A percentile compares a stretch with the other conserved stretches of the same genome.
Conservation (phyloP, 2,329 filamentous ascomycete species). For the Dactylellina leptospora region DNA sequence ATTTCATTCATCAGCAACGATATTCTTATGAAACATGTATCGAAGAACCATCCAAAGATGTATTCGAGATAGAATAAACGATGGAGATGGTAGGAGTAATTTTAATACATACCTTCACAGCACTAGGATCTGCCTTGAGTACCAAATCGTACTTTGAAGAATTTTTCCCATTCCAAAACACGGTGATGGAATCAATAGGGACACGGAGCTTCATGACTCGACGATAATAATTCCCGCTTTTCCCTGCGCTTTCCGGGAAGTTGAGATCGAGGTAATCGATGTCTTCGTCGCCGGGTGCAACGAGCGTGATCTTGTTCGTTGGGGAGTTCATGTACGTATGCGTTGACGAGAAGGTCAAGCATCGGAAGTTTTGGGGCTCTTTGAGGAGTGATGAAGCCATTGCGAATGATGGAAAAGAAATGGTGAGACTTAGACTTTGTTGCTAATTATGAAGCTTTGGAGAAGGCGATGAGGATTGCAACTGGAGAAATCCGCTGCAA, state of each 20-base stretch:
- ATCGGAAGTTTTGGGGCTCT: constrained; percentile 25
- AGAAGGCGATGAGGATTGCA: no score
- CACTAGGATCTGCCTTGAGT: constrained; percentile 20
- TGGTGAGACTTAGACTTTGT: no score
- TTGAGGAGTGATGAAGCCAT: background rate
- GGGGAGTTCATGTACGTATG: constrained; percentile 47
- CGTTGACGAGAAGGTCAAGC: constrained; percentile 27
- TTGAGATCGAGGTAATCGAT: constrained; percentile 26
- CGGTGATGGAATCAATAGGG: background rate
- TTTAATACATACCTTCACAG: constrained; percentile 17
- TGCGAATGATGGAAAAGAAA: no score
- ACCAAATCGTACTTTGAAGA: constrained; percentile 23
- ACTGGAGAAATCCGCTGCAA: no score
- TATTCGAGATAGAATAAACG: no score
- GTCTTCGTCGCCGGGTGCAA: constrained; percentile 1
- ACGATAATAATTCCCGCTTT: constrained; percentile 43
- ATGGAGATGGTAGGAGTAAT: background rate
- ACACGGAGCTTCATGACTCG: constrained; percentile 37
- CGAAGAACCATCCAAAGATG: no score
- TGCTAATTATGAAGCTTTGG: no score
- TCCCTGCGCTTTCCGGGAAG: constrained; percentile 40
- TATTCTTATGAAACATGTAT: background rate
- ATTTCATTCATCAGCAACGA: background rate
- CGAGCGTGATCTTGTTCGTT: constrained; percentile 31
- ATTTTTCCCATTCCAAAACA: constrained; percentile 37